These are phyloP conservation scores for Chalciporus chontae DNA, from an alignment of 768 basidiomycete species.

Conservation along the genomic window DNA sequence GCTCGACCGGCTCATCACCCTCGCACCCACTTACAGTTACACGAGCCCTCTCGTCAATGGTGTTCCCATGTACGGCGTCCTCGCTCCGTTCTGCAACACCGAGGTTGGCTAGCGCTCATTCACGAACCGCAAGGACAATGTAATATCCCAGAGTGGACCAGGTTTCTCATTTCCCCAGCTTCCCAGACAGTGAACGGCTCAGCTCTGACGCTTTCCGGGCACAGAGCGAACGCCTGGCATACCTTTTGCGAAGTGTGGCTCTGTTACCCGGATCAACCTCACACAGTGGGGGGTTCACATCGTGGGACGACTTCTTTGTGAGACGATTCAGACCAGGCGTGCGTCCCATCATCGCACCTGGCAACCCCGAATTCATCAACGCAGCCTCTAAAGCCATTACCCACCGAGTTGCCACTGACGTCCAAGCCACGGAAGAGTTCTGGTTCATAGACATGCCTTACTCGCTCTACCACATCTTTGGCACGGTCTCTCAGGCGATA, in stretches of 20 bases:
- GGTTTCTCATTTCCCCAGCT: constrained; percentile 41
- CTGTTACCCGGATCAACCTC: constrained; percentile 35
- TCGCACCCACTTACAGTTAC: constrained; percentile 13
- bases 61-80: constrained; percentile 20
- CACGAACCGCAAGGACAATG: constrained; percentile 44
- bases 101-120: constrained; percentile 22
- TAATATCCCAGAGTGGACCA: constrained; percentile 46
- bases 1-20: constrained; percentile 26
- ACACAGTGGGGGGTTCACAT: constrained; percentile 46
- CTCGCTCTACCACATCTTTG: constrained; percentile 54
- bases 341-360: constrained; percentile 36
- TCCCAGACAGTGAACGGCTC: constrained; percentile 59
- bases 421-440: constrained; percentile 44
- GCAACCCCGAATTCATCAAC: constrained; percentile 35
- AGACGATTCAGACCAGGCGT: constrained; percentile 37
- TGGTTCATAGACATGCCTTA: constrained; percentile 64
- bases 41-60: constrained; percentile 21
- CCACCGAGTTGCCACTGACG: constrained; percentile 38
- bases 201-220: constrained; percentile 29
- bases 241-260: constrained; percentile 37
- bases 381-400: constrained; percentile 55
- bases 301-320: constrained; percentile 58
- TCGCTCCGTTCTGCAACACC: constrained; percentile 23
- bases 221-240: constrained; percentile 5
- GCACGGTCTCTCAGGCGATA: constrained; percentile 45